Conservation (phyloP, 176 grass and related monocot genomes). For the Eremochloa ophiuroides region DNA sequence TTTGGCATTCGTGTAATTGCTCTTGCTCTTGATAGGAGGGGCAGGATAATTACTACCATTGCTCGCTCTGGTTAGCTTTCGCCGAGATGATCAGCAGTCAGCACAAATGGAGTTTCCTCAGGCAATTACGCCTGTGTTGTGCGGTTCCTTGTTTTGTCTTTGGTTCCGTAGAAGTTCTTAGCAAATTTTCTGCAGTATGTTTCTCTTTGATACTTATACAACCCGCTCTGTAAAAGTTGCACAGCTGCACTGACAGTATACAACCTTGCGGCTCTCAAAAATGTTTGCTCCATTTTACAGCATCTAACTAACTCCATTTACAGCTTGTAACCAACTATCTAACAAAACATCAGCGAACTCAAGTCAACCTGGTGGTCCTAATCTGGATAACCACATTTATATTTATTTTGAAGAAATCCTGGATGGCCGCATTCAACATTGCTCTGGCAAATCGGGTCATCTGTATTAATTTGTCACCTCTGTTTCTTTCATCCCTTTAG, state of each 20-base stretch:
- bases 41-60: not conserved
- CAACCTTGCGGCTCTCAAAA: not conserved
- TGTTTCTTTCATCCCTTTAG: not conserved
- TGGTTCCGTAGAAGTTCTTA: not conserved
- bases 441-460: not conserved
- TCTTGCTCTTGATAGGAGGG: not conserved
- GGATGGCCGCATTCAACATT: not conserved
- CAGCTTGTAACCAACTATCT: not conserved
- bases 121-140: not conserved
- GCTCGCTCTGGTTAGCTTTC: not conserved
- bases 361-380: not conserved
- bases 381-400: not conserved
- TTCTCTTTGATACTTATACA: not conserved
- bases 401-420: not conserved
- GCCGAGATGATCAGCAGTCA: not conserved
- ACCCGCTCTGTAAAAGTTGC: not conserved
- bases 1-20: conserved; percentile 8
- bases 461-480: too few relatives aligned
- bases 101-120: not conserved
- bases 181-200: not conserved
- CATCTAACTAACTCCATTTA: not conserved
- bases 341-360: not conserved
- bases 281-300: not conserved
- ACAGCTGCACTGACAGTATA: not conserved
- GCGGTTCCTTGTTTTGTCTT: not conserved